Conservation (phyloP, 129 eudicot genomes). For the Saposhnikovia divaricata region DNA sequence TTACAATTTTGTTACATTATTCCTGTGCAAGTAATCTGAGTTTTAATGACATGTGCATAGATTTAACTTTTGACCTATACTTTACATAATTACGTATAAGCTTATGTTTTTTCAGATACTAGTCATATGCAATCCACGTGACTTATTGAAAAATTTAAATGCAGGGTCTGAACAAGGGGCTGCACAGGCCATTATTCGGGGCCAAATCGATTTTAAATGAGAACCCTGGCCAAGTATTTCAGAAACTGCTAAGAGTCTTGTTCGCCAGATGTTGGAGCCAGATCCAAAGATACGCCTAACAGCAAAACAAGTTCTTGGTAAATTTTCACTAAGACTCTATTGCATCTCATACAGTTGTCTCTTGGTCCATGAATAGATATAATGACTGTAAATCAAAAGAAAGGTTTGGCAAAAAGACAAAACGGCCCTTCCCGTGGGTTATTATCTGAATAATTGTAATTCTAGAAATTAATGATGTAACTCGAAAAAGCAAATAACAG, state of each 20-base stretch:
- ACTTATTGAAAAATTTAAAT: constrained; percentile 7
- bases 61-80: neutral
- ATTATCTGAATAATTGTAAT: no score
- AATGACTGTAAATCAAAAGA: no score
- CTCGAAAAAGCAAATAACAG: no score
- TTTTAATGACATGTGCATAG: neutral
- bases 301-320: constrained; percentile 86
- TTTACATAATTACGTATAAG: neutral
- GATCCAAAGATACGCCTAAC: constrained; percentile 74
- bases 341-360: neutral
- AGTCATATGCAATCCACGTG: neutral
- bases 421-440: no score
- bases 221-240: constrained; percentile 97
- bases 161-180: constrained; percentile 95
- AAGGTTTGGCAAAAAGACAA: no score
- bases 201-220: constrained; percentile 68
- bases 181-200: constrained; percentile 91
- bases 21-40: neutral
- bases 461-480: no score
- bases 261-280: constrained; percentile 83
- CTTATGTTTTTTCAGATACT: neutral
- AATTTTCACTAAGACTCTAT: neutral
- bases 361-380: neutral
- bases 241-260: constrained; percentile 77
- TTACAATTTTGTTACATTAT: neutral